Percentiles rank a stretch among this genome's conserved stretches.
phyloP scores from a whole-genome alignment of 2,329 filamentous ascomycete genomes.

The Botryosphaeria dothidea region DNA sequence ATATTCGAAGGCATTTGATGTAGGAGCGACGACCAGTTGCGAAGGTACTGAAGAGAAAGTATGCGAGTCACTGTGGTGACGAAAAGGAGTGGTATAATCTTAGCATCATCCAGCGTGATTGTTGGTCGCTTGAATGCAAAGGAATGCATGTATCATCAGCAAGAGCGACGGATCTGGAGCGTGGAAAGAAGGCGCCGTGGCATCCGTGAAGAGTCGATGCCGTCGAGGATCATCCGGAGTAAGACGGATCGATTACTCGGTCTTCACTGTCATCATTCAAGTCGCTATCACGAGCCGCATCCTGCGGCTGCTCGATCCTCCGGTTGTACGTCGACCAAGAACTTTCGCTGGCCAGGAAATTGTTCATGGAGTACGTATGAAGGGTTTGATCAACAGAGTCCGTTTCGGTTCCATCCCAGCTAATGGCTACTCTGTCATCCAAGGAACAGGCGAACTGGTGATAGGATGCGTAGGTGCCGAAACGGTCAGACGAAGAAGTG shows the following conservation, averaged over 20 bases:
- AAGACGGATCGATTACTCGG: neutral
- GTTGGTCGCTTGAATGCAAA: no score
- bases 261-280: neutral
- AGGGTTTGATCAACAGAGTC: neutral
- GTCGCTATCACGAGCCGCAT: no score
- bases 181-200: no score
- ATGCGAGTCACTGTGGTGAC: no score
- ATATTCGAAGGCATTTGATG: no score
- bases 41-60: no score
- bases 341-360: neutral
- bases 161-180: no score
- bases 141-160: no score
- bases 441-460: neutral
- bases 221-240: neutral
- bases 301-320: neutral
- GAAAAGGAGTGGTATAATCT: no score
- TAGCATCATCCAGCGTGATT: no score
- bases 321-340: slow-evolving; percentile 1
- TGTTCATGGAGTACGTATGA: neutral
- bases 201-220: neutral
- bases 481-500: neutral
- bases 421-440: neutral
- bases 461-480: neutral
- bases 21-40: no score
- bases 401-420: neutral